Percentiles rank a stretch among this genome's conserved stretches.
Conservation (phyloP, 768 basidiomycete species). For the Rhizopogon vulgaris region DNA sequence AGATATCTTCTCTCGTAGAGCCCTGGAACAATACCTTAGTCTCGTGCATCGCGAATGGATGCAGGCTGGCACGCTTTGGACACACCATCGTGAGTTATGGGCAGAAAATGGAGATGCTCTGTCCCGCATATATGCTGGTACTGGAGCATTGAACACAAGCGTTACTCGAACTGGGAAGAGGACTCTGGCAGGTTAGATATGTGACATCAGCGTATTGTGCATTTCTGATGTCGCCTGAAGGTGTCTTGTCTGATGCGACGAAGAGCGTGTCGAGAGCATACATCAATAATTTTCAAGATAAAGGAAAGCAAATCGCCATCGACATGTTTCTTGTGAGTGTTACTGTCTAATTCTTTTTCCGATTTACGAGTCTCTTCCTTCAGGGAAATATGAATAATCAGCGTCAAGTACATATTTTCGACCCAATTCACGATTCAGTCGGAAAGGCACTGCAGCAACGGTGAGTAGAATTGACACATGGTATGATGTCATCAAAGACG, state of each 20-base stretch:
- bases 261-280: conserved; percentile 95
- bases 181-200: conserved; percentile 68
- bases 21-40: conserved; percentile 75
- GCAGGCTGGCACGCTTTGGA: conserved; percentile 66
- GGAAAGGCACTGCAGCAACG: conserved; percentile 63
- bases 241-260: conserved; percentile 91
- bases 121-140: conserved; percentile 91
- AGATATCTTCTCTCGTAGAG: conserved; percentile 82
- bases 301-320: conserved; percentile 88
- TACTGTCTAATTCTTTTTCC: not conserved
- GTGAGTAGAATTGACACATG: conserved; percentile 29
- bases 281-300: conserved; percentile 97
- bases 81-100: conserved; percentile 89
- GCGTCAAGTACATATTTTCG: conserved; percentile 82
- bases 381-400: conserved; percentile 93
- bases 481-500: conserved; percentile 1
- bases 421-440: conserved; percentile 89
- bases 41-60: conserved; percentile 77
- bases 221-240: conserved; percentile 29
- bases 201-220: not conserved
- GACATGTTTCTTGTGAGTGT: conserved; percentile 85
- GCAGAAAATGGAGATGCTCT: conserved; percentile 95
- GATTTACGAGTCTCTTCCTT: conserved; percentile 4
- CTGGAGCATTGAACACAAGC: conserved; percentile 90
- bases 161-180: conserved; percentile 94